These are phyloP conservation scores for Filosporella fistucella DNA, from an alignment of 495 filamentous ascomycete genomes.

Conservation along the genomic window DNA sequence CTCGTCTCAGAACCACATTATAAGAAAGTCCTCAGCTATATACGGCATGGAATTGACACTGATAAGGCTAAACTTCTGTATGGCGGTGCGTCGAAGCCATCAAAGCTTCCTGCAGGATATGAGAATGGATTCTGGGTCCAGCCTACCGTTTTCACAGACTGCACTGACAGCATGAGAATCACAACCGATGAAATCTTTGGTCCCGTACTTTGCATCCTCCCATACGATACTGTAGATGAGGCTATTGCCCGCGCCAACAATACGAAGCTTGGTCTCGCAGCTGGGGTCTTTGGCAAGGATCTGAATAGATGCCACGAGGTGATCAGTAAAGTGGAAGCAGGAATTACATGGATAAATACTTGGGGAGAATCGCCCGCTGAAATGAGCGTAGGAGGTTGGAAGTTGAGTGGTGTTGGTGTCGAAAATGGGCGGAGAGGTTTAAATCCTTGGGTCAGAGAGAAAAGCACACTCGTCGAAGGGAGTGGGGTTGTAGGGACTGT, in stretches of 20 bases:
- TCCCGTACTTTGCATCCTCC: conserved; percentile 69
- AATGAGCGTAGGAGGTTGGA: conserved; percentile 48
- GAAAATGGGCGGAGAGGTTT: conserved; percentile 65
- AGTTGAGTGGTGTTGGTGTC: conserved; percentile 42
- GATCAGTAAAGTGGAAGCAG: conserved; percentile 65
- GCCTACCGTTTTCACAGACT: conserved; percentile 72
- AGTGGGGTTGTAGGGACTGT: conserved; percentile 60
- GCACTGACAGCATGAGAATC: conserved; percentile 66
- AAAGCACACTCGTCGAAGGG: conserved; percentile 80
- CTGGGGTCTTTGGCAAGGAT: conserved; percentile 74
- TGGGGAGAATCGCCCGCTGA: conserved; percentile 47
- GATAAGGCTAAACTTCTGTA: conserved; percentile 69
- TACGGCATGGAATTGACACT: conserved; percentile 59
- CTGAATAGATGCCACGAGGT: conserved; percentile 66
- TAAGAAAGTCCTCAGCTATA: conserved; percentile 66
- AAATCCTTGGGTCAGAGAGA: conserved; percentile 75
- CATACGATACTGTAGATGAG: conserved; percentile 63
- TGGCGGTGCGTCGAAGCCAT: conserved; percentile 55
- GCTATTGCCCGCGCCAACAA: conserved; percentile 66
- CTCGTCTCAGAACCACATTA: conserved; percentile 63
- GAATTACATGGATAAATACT: conserved; percentile 49
- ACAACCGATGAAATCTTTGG: conserved; percentile 78
- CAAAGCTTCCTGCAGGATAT: conserved; percentile 42
- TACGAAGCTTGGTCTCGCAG: conserved; percentile 69
- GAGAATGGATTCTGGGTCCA: conserved; percentile 60